These are phyloP conservation scores for Penicillium sp. DNA, from an alignment of 2,329 filamentous ascomycete species.

Conservation along the genomic window DNA sequence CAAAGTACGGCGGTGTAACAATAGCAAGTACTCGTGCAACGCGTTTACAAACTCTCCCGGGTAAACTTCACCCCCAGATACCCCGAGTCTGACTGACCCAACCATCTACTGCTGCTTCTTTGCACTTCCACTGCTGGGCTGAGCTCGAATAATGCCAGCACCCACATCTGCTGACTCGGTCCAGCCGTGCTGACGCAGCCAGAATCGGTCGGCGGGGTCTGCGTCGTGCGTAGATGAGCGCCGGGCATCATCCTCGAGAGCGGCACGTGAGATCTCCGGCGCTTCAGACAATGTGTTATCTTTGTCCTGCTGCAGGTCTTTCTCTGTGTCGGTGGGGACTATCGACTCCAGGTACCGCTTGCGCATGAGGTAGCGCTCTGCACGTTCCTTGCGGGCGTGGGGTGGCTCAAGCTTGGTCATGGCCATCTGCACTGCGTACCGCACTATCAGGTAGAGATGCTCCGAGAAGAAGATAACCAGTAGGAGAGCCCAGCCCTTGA, in stretches of 20 bases:
- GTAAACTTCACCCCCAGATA: not conserved
- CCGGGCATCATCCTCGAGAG: constrained; percentile 44
- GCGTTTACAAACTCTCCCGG: not conserved
- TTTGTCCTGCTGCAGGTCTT: constrained; percentile 13
- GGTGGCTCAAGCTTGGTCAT: constrained; percentile 80
- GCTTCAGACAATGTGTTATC: constrained; percentile 14
- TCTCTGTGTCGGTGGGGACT: constrained; percentile 10
- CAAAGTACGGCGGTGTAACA: not conserved
- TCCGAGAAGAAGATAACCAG: constrained; percentile 80
- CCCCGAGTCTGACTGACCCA: not conserved
- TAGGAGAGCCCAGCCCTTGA: constrained; percentile 75
- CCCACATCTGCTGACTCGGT: constrained; percentile 40
- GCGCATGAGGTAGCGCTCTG: constrained; percentile 73
- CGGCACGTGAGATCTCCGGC: constrained; percentile 32
- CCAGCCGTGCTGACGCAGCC: constrained; percentile 45
- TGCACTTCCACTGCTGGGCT: constrained; percentile 17
- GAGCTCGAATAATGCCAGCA: constrained; percentile 38
- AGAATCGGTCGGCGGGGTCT: constrained; percentile 39
- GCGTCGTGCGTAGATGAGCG: constrained; percentile 31
- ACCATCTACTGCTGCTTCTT: constrained; percentile 36
- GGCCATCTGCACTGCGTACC: constrained; percentile 65
- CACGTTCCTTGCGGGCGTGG: constrained; percentile 77
- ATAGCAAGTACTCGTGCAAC: not conserved
- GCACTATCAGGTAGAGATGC: constrained; percentile 78
- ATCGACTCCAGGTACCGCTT: constrained; percentile 65